Evolutionary conservation across 2,329 filamentous ascomycete species (phyloP), one percentile per base, ranked within the genome.

Genomic region (Pestalotiopsis sp.): DNA sequence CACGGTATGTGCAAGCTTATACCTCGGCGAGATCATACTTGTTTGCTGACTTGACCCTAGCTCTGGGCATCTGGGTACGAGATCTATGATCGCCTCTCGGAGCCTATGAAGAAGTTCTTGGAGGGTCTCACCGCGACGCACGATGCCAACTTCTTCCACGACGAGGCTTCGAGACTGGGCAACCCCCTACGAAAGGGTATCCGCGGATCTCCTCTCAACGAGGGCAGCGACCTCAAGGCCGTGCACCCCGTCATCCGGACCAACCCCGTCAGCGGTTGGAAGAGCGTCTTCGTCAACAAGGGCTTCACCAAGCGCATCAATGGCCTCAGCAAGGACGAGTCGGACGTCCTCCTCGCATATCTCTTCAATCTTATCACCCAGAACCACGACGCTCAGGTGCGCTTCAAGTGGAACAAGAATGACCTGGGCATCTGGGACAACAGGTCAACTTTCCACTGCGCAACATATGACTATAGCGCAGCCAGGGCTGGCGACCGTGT

Each of bases 361-460:
- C 80, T 85, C 58, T 82, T 84, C 71, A 82, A 83, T 69, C 73
- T 87, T 12, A 79, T 86, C 12, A 82, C 82, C 5, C 80, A 87
- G 73, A 89, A 89, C 73, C 86, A 89, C 70, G 87, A 90, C 72
- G 80, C 84, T 0, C 87, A 89, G 73, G 86, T 89, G 9, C 81
- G 87, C 4, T 88, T 85, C 73, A 81, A 81, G 66, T 88, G 86
- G 86, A 80, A 78, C 66, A 79, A 83, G 74, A 86, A 87, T 68
- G 85, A 88, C 72, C 74, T 85, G 4, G 86, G 89, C 1, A 90
- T 92, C 71, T 92, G 90, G 90, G 90, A 92, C 74, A 92, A 92
- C 73, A 78, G 84, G 65, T 84, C 79, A 38, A 85, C 81, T 12
- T 83, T 80, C 72, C 83, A 85, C 70, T 83, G 85, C 49, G 89